Evolutionary conservation across 805 yeast species (phyloP).

Genomic region (Starmerella apicola): DNA sequence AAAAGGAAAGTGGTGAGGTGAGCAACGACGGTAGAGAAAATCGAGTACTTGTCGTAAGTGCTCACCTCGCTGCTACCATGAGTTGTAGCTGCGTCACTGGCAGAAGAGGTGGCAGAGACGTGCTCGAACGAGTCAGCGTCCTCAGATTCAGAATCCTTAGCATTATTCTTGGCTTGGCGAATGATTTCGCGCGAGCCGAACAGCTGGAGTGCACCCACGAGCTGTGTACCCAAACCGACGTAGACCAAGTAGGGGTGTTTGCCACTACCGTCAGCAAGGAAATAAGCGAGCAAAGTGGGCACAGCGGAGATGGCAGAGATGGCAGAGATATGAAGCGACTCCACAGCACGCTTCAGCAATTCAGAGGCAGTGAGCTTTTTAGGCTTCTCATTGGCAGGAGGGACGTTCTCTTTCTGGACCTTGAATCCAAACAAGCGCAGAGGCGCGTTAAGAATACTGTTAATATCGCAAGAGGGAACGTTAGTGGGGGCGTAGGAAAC

Average conservation of each 20-base stretch:
- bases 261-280: conserved; percentile 21
- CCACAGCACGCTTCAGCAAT: conserved; percentile 1
- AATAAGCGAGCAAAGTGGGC: conserved; percentile 22
- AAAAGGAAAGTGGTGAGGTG: conserved; percentile 19
- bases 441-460: neutral
- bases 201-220: conserved; percentile 21
- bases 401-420: neutral
- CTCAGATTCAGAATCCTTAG: conserved; percentile 5
- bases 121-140: conserved; percentile 17
- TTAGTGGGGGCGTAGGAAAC: conserved; percentile 12
- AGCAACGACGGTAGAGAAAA: conserved; percentile 20
- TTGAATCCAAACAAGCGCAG: neutral
- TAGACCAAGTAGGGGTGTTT: conserved; percentile 29
- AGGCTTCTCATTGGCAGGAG: neutral
- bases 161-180: conserved; percentile 7
- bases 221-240: conserved; percentile 26
- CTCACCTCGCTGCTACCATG: neutral
- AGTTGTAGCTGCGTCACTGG: neutral
- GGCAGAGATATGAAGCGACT: conserved; percentile 9
- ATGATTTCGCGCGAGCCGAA: conserved; percentile 20
- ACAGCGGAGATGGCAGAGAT: conserved; percentile 20
- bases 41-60: conserved; percentile 14
- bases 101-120: conserved; percentile 1
- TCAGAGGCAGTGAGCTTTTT: neutral
- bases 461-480: neutral